Base-by-base conservation (phyloP, 306 rosid genomes). In the Lotus japonicus region DNA sequence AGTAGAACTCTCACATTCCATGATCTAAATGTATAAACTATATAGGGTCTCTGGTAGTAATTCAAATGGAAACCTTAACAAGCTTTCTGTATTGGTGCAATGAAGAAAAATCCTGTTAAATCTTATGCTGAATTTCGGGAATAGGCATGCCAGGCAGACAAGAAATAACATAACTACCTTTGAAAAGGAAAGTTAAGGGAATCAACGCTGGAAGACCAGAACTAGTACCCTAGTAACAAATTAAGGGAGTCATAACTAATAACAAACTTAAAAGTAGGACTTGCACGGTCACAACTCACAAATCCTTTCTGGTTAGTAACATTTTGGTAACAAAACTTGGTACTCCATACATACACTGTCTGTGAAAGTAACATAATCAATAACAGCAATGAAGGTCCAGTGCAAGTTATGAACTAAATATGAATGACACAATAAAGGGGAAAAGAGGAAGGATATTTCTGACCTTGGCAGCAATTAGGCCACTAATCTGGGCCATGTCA, bases 401-500 rank as follows among this genome's bases (percentile, higher is more conserved):
- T 6, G 5, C 44, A 44, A 46, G n/a, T 6, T 52, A 69, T 52
- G 51, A 33, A 71, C 31, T 68, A 39, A 59, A 31, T 1, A 36
- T 3, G 33, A 28, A 4, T 28, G 26, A 28, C 4, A 28, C 33
- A 28, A 28, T 28, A 28, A 3, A 28, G 33, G 33, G 33, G 33
- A 5, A 31, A 31, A 1, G 36, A 31, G 0, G 65, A 31, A 59
- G 54, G 41, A 41, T 21, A 59, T 38, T 72, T 79, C 91, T 67
- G 66, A 92, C 98, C 96, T 90, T 90, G 23, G 97, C 98, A 5
- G 96, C 96, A 13, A 90, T 76, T 35, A 92, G 73, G 17, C 98
- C 97, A 70, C 98, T 92, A 51, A 92, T 88, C 77, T 90, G 97
- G 12, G 98, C 98, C 97, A 92, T 92, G 75, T 92, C 98, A 65